Percentiles rank a stretch among this genome's conserved stretches.
Evolutionary conservation across 768 basidiomycete species (phyloP).

Genomic region (Lactarius vividus): DNA sequence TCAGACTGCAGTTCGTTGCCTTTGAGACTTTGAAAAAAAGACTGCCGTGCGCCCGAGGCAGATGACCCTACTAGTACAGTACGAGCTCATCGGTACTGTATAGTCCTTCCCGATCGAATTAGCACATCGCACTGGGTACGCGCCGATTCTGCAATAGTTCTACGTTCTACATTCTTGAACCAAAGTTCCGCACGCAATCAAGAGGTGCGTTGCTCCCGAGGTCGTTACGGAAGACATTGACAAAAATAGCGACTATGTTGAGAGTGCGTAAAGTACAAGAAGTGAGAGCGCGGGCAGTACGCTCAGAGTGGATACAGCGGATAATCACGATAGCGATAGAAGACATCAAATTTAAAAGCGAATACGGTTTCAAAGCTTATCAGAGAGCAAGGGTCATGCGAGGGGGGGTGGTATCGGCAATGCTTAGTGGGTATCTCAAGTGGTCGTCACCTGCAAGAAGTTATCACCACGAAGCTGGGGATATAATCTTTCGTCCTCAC

Average conservation of each 20-base stretch:
- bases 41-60: too few relatives aligned
- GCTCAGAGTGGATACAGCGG: not conserved
- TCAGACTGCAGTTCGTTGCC: too few relatives aligned
- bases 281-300: too few relatives aligned
- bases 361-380: not conserved
- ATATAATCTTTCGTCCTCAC: not conserved
- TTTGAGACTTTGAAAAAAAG: too few relatives aligned
- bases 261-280: not conserved
- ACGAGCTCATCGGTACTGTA: too few relatives aligned
- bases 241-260: not conserved
- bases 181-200: not conserved
- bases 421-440: not conserved
- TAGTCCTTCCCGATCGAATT: too few relatives aligned
- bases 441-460: not conserved
- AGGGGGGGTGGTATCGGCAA: not conserved
- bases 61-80: too few relatives aligned
- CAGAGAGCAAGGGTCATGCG: not conserved
- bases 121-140: too few relatives aligned
- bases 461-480: not conserved
- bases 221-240: too few relatives aligned
- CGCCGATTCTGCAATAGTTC: too few relatives aligned
- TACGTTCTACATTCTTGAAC: not conserved
- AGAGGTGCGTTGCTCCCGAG: not conserved
- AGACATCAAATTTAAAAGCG: not conserved
- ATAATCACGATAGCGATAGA: not conserved